Percentiles rank a stretch among this genome's conserved stretches.
Evolutionary conservation across 371 early-diverging fungal species (phyloP).

Genomic region (Actinomucor elegans): DNA sequence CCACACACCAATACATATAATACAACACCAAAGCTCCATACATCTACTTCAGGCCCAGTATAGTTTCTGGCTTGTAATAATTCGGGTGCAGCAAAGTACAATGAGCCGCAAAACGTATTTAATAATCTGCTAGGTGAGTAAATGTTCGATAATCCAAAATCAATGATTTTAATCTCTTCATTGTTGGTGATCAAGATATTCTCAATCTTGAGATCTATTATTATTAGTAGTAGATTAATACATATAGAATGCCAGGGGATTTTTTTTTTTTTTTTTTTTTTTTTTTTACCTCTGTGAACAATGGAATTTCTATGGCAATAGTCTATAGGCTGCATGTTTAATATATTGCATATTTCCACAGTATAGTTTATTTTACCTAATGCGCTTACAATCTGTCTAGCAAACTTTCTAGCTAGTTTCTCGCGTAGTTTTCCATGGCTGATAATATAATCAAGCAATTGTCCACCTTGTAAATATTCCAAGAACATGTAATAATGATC

Average conservation of each 20-base stretch:
- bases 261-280: too few relatives aligned
- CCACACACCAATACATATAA: conserved; percentile 86
- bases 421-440: conserved; percentile 68
- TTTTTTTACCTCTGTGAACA: conserved; percentile 67
- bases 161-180: conserved; percentile 68
- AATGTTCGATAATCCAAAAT: conserved; percentile 90
- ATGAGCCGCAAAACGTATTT: conserved; percentile 82
- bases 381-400: conserved; percentile 81
- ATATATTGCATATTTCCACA: too few relatives aligned
- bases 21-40: conserved; percentile 92
- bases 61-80: conserved; percentile 82
- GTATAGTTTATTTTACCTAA: too few relatives aligned
- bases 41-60: conserved; percentile 86
- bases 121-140: conserved; percentile 64
- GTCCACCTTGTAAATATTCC: conserved; percentile 77
- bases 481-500: conserved; percentile 87
- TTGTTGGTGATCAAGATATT: conserved; percentile 74
- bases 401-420: conserved; percentile 68
- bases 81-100: conserved; percentile 88
- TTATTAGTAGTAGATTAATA: too few relatives aligned
- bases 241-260: too few relatives aligned
- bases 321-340: too few relatives aligned
- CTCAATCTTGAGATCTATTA: conserved; percentile 94
- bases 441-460: conserved; percentile 79
- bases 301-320: conserved; percentile 70